Evolutionary conservation across 2,329 filamentous ascomycete species (phyloP), one percentile per base, ranked within the genome.

Genomic region (Sclerotinia spermophila): DNA sequence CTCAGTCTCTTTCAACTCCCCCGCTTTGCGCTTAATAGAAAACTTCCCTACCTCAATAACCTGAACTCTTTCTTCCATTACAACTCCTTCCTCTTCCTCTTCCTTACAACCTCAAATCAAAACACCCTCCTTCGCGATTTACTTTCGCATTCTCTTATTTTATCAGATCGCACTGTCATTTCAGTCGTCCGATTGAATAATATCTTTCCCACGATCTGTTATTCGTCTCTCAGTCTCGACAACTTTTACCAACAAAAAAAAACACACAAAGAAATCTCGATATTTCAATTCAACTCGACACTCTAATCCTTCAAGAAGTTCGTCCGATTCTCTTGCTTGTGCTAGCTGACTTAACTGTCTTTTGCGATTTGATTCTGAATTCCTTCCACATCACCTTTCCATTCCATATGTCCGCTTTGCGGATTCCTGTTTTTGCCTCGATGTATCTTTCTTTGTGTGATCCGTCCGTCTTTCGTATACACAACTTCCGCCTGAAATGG

Each of bases 391-490:
- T 77, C 76, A 75, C 74, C 73, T 75, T 76, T 73, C 76, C 59
- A 45, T 69, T 65, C 74, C 76, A 76, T 72, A 71, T 73, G 67
- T 79, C 74, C 74, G 76, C 71, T 78, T 69, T 74, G 74, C 76
- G 74, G 75, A 73, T 70, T 77, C 76, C 74, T 79, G 77, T 79
- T 77, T 53, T 75, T 79, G 74, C 77, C 74, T 77, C 77, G 76
- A 77, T 79, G 78, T 79, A 79, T 78, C 75, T 79, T 79, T 79
- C 76, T 73, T 79, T 79, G 75, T 71, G 73, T 77, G 75, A 75
- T 75, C 76, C 75, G 73, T 75, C 77, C 75, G 74, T 74, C 74
- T 79, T 73, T 73, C 72, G 72, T 76, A 71, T 73, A 71, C 74
- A 72, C 74, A 75, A 77, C 75, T 75, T 74, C 72, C 76, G 74